Evolutionary conservation across 257 asterid species (phyloP).

Genomic region (Solanum pimpinellifolium): DNA sequence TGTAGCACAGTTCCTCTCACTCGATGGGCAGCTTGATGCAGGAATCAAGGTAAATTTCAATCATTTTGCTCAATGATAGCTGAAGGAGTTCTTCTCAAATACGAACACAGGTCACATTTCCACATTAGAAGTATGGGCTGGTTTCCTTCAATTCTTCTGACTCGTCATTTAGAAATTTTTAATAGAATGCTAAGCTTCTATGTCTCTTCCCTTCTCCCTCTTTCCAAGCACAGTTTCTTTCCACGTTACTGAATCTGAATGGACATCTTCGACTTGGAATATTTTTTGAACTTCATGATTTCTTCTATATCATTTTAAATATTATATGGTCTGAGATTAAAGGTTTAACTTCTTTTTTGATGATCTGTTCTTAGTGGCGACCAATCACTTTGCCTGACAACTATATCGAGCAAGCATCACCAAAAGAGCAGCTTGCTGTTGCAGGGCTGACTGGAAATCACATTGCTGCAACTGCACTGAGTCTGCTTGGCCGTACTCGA

Average conservation of each 20-base stretch:
- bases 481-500: slow-evolving; percentile 73
- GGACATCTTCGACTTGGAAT: background rate
- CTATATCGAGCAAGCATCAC: slow-evolving; percentile 62
- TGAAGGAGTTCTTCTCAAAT: background rate
- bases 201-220: background rate
- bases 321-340: background rate
- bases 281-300: background rate
- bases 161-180: background rate
- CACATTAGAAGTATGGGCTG: background rate
- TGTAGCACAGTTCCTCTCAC: slow-evolving; percentile 70
- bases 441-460: slow-evolving; percentile 74
- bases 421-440: slow-evolving; percentile 48
- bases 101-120: background rate
- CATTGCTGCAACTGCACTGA: slow-evolving; percentile 84
- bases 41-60: slow-evolving; percentile 50
- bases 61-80: background rate
- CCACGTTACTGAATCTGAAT: background rate
- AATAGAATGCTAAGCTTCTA: background rate
- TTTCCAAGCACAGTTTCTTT: background rate
- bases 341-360: background rate
- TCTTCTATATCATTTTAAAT: background rate
- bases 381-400: slow-evolving; percentile 75
- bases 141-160: background rate
- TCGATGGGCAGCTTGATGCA: slow-evolving; percentile 74
- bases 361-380: slow-evolving; percentile 57